Conservation (phyloP, 306 rosid species). For the Trifolium dubium region DNA sequence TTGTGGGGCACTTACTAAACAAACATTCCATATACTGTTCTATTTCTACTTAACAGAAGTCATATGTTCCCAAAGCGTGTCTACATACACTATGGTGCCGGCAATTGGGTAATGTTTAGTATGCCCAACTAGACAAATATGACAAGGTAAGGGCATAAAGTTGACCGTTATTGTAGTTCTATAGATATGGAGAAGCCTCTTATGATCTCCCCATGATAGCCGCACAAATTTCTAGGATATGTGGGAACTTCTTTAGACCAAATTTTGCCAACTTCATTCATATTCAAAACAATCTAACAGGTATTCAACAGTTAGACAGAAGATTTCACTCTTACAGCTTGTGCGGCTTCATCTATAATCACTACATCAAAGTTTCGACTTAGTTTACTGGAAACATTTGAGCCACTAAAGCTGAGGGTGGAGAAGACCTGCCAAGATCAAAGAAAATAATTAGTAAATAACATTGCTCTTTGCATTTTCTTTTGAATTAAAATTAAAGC, state of each 20-base stretch:
- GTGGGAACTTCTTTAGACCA: constrained; percentile 25
- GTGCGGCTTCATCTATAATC: constrained; percentile 98
- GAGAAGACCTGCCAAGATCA: constrained; percentile 83
- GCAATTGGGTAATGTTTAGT: background rate
- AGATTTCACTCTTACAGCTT: constrained; percentile 74
- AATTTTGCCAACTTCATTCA: constrained; percentile 30
- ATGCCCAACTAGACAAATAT: background rate
- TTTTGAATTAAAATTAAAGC: constrained; percentile 22
- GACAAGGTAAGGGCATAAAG: constrained; percentile 5
- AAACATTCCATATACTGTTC: background rate
- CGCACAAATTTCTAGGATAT: constrained; percentile 2
- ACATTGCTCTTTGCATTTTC: constrained; percentile 16
- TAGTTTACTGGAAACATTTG: constrained; percentile 73
- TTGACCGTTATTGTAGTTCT: background rate
- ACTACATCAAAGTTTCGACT: constrained; percentile 89
- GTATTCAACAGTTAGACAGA: constrained; percentile 26
- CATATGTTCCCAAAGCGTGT: constrained; percentile 1
- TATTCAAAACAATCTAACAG: constrained; percentile 31
- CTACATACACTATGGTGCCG: background rate
- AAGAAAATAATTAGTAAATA: constrained; percentile 42
- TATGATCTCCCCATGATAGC: background rate
- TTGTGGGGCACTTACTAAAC: background rate
- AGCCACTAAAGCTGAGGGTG: constrained; percentile 93
- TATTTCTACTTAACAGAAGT: background rate
- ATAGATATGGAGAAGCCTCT: constrained; percentile 6